Conservation (phyloP, 306 rosid species). For the Albizia julibrissin region DNA sequence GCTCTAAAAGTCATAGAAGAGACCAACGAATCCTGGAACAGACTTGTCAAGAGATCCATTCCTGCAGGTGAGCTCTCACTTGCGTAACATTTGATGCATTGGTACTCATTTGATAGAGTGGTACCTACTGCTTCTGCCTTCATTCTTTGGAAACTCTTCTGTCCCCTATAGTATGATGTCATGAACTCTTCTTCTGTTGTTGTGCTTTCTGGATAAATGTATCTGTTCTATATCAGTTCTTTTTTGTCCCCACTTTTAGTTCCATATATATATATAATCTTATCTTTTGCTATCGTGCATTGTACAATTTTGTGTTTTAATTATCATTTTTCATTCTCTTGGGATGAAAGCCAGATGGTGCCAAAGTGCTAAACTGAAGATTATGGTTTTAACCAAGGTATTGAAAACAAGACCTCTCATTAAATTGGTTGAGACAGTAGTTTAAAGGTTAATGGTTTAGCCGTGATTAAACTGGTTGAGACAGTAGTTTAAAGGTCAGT, state of each 20-base stretch:
- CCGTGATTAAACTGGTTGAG: no score
- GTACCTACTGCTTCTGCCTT: constrained; percentile 10
- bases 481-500: no score
- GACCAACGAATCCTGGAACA: constrained; percentile 72
- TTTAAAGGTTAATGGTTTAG: no score
- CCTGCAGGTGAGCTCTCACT: constrained; percentile 68
- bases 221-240: not conserved
- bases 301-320: not conserved
- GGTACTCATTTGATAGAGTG: not conserved
- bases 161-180: not conserved
- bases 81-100: constrained; percentile 32
- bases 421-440: no score
- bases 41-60: constrained; percentile 62
- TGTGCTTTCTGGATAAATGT: not conserved
- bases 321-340: not conserved
- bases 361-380: not conserved
- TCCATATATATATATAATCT: not conserved
- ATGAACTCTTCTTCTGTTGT: not conserved
- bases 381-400: no score
- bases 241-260: not conserved
- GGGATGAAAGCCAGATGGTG: not conserved
- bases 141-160: not conserved
- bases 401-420: no score
- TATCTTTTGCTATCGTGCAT: not conserved
- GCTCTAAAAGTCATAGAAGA: constrained; percentile 64